phyloP scores from a whole-genome alignment of 768 basidiomycete species.

The Sarcodon sp. region DNA sequence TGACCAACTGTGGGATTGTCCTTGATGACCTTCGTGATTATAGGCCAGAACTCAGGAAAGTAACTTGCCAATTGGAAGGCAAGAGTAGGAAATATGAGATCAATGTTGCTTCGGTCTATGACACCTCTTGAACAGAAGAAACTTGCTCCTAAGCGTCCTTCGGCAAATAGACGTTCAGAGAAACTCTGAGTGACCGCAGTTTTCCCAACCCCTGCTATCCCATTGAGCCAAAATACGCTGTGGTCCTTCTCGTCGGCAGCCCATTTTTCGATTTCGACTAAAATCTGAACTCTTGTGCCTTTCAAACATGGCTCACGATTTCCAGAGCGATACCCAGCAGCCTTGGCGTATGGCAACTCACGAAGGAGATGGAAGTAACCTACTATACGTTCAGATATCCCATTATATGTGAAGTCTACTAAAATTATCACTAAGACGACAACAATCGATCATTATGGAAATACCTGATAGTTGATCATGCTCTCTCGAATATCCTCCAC shows the following conservation, averaged over 20 bases:
- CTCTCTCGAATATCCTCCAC: not conserved
- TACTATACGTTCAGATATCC: not conserved
- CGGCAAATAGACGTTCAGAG: not conserved
- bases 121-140: conserved; percentile 3
- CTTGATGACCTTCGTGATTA: not conserved
- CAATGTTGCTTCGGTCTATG: not conserved
- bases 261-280: conserved; percentile 12
- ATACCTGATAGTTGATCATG: not conserved
- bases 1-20: not conserved
- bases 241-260: conserved; percentile 4
- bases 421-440: not conserved
- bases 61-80: not conserved
- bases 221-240: conserved; percentile 6
- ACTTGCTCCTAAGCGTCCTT: not conserved
- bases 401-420: not conserved
- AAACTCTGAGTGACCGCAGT: conserved; percentile 2
- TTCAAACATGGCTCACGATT: conserved; percentile 4
- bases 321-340: not conserved
- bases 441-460: not conserved
- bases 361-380: not conserved
- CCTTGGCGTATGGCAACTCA: not conserved
- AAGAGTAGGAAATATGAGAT: conserved; percentile 2
- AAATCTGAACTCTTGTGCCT: conserved; percentile 11
- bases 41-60: not conserved
- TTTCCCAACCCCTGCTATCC: conserved; percentile 6